These are phyloP conservation scores for Apiotrichum montevideense DNA, from an alignment of 1,284 basidiomycete species.

Conservation along the genomic window DNA sequence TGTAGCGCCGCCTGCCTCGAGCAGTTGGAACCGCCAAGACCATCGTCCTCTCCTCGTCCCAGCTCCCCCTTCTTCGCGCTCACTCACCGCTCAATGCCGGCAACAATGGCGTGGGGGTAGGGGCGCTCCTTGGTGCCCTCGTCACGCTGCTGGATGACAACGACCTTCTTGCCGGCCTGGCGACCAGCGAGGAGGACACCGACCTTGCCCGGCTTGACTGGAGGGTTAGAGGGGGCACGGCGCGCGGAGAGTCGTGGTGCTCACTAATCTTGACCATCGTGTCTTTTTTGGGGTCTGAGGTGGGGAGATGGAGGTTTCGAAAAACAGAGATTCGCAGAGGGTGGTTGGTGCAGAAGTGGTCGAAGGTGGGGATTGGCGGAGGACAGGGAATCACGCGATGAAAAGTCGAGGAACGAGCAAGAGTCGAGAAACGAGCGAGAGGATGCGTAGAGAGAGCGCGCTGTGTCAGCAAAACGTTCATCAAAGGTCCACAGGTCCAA, in stretches of 20 bases:
- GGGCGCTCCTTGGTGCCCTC: conserved; percentile 80
- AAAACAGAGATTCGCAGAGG: too few relatives aligned
- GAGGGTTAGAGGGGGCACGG: too few relatives aligned
- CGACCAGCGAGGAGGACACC: conserved; percentile 94
- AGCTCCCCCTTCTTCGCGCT: too few relatives aligned
- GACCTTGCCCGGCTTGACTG: conserved; percentile 67
- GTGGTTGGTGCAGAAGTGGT: background rate
- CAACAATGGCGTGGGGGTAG: conserved; percentile 93
- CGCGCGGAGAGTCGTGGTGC: too few relatives aligned
- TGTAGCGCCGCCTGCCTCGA: too few relatives aligned
- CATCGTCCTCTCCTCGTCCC: too few relatives aligned
- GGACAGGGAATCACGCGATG: background rate
- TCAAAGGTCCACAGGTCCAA: too few relatives aligned
- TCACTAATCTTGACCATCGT: too few relatives aligned
- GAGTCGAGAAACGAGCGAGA: background rate
- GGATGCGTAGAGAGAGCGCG: background rate
- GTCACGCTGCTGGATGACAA: conserved; percentile 89
- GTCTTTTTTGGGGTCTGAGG: too few relatives aligned
- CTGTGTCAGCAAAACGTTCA: background rate
- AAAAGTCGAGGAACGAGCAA: background rate
- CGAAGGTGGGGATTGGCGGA: background rate
- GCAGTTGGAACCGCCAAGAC: too few relatives aligned
- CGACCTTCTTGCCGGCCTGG: conserved; percentile 97
- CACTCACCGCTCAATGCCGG: conserved; percentile 70
- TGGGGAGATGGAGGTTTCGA: too few relatives aligned